Evolutionary conservation across 2,329 filamentous ascomycete genomes (phyloP), one percentile per base, ranked within the genome.

Genomic region (Microthyrium microscopicum): DNA sequence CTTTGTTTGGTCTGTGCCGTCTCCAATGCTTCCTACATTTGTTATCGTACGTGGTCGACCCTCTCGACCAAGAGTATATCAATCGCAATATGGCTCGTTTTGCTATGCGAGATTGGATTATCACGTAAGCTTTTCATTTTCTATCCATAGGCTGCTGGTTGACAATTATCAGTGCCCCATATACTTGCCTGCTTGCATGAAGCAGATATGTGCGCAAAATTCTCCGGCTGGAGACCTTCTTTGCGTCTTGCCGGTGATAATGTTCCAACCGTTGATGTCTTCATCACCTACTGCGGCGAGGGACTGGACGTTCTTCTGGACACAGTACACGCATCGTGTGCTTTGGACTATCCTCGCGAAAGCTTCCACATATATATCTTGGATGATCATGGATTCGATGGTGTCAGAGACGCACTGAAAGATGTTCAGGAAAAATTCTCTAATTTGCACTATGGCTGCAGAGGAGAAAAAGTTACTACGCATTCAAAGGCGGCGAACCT

Each of bases 261-360:
- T 3, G 58, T 62, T 3, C 64, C 70, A 0, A 64, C 64, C 2
- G 64, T 73, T 3, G 69, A 73, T 40, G 55, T 69, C 2, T 59
- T 73, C 30, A 48, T 73, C 4, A 68, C 68, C 2, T 70, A 64
- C 50, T 73, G 69, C 38, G 63, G 64, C 11, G 69, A 73, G 43
- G 61, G 68, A 1, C 54, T 64, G 24, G 64, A 69, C 11, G 50
- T 73, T 3, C 61, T 73, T 3, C 49, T 72, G 31, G 66, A 72
- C 40, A 73, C 69, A 1, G 57, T 66, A 6, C 58, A 60, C n/a
- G 68, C 60, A 3, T 64, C 68, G 2, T 67, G 62, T 40, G 56
- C 59, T 17, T 42, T 67, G 5, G 66, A 73, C 41, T 73, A 72
- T 39, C 69, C 69, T 0, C 41, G 40, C 1, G 57, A 66, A 20